Evolutionary conservation across 2,329 filamentous ascomycete species (phyloP), one percentile per base, ranked within the genome.

Genomic region (Trichoderma aggressivum): DNA sequence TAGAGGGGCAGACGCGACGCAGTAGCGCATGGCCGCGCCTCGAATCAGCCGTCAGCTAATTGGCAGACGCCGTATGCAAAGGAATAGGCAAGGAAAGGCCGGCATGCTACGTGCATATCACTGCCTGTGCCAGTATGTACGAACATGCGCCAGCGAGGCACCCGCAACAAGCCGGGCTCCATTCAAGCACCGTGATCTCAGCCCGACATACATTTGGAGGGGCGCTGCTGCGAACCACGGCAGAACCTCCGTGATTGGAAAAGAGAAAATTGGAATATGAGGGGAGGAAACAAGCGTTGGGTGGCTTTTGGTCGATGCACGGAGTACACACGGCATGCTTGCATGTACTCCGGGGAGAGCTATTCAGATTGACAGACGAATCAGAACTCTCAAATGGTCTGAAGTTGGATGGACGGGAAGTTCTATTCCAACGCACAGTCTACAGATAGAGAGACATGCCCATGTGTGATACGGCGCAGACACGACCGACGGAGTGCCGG

Each of bases 11-110:
- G 36, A 68, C 55, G 65, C 65, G 65, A 60, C 55, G 65, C 65
- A 68, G 64, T 47, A 59, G 65, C 65, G 60, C 65, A 68, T 68
- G 65, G 65, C 39, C 53, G 55, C 65, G 55, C 65, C 65, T 59
- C 65, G 65, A 68, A 68, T 60, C 55, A 47, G 53, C 65, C n/a
- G 16, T 24, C 28, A 68, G 53, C 36, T 50, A 32, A 68, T 59
- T 68, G 64, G 55, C 28, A 47, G 64, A 68, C 32, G 32, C 21
- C 24, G 47, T 53, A 21, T 39, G 28, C 24, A 43, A 30, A 30
- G 39, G 10, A 32, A 63, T 28, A 32, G 26, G 60, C 60, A 63
- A 63, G 60, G 60, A 63, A 63, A 63, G 60, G 36, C 60, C 32
- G 28, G 43, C 47, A 24, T 34, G 43, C 43, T 64, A 55, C 62